phyloP scores from a whole-genome alignment of 805 yeast species.

The Wickerhamomyces rabaulensis region DNA sequence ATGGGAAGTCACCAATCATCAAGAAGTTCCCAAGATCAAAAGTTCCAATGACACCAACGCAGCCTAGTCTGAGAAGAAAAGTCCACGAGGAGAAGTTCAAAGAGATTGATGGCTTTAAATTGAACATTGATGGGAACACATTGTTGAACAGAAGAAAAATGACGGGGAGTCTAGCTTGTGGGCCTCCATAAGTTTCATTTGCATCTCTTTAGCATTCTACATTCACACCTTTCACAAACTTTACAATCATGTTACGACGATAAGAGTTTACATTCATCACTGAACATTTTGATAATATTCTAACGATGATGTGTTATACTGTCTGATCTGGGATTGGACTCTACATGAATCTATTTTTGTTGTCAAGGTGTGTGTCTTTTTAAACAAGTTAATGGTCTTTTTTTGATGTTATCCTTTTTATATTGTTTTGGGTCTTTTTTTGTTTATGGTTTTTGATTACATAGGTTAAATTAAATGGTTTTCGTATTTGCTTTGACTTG shows the following conservation, averaged over 20 bases:
- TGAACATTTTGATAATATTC: background rate
- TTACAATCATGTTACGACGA: no score
- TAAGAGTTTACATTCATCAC: no score
- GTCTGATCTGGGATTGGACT: no score
- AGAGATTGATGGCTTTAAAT: constrained; percentile 17
- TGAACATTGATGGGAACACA: constrained; percentile 24
- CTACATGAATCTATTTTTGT: no score
- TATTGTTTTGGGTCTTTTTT: background rate
- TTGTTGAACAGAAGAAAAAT: constrained; percentile 23
- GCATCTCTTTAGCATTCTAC: no score
- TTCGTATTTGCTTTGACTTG: no score
- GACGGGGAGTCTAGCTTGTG: constrained; percentile 12
- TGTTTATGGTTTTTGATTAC: background rate
- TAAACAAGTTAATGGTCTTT: no score
- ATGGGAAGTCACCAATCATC: background rate
- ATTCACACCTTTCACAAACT: no score
- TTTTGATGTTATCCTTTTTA: no score
- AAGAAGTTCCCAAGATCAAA: background rate
- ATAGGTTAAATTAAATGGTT: no score
- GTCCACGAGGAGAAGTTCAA: constrained; percentile 8
- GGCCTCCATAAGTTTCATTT: constrained; percentile 3
- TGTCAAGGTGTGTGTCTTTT: no score
- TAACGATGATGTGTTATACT: no score
- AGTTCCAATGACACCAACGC: background rate
- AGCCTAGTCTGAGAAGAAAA: background rate